phyloP scores from a whole-genome alignment of 2,329 filamentous ascomycete genomes.

The Alternaria alternata region DNA sequence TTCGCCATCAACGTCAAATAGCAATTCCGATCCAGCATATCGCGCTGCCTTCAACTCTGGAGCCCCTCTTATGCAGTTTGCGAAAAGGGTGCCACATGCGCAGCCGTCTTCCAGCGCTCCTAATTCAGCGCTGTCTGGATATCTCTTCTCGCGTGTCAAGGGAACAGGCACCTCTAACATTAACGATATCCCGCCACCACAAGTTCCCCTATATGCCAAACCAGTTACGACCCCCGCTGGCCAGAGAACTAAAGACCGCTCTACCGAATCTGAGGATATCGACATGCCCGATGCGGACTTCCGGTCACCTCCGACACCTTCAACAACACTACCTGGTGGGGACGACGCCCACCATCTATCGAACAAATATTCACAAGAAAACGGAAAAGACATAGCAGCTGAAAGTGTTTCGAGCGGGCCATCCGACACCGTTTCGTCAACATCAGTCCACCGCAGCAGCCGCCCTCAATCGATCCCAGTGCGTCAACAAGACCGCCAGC shows the following conservation, averaged over 20 bases:
- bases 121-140: not conserved
- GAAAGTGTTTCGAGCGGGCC: too few relatives aligned
- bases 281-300: not conserved
- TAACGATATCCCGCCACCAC: not conserved
- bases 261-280: not conserved
- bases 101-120: not conserved
- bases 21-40: not conserved
- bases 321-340: not conserved
- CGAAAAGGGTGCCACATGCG: not conserved
- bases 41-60: not conserved
- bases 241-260: not conserved
- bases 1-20: too few relatives aligned
- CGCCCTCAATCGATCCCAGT: not conserved
- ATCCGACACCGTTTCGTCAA: not conserved
- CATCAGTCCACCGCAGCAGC: not conserved
- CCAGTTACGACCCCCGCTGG: too few relatives aligned
- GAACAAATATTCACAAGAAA: not conserved
- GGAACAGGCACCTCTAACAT: not conserved
- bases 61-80: not conserved
- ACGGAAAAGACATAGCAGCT: not conserved
- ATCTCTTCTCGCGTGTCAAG: not conserved
- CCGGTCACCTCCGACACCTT: not conserved
- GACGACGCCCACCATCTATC: not conserved
- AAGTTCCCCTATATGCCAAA: not conserved
- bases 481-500: constrained; percentile 2